Percentiles rank a stretch among this genome's conserved stretches.
phyloP scores from a whole-genome alignment of 1,139 yeast species.

The Suhomyces atakaporum region DNA sequence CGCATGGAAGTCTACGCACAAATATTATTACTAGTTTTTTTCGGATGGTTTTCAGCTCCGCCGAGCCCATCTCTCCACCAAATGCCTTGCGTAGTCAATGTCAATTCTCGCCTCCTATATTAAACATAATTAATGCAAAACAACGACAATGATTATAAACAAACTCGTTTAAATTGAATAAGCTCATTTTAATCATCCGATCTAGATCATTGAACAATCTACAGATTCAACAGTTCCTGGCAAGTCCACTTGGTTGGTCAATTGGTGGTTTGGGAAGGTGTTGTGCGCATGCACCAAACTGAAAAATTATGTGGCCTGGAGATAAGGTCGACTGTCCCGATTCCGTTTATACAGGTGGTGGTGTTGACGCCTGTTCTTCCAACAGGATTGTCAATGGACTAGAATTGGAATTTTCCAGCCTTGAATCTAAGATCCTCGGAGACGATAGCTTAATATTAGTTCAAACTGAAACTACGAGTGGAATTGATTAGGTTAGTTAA shows the following conservation, averaged over 20 bases:
- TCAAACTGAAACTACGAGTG: no score
- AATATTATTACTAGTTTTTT: background rate
- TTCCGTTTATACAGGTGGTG: conserved; percentile 3
- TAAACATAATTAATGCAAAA: background rate
- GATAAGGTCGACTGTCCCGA: conserved; percentile 1
- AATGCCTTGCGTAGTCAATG: background rate
- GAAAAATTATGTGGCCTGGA: background rate
- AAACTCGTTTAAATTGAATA: background rate
- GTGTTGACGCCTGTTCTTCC: no score
- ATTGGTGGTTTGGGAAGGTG: background rate
- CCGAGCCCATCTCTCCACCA: background rate
- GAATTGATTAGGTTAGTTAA: background rate
- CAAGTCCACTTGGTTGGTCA: no score
- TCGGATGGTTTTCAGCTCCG: background rate
- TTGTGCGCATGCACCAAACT: background rate
- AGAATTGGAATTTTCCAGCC: no score
- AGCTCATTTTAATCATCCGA: no score
- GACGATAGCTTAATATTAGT: background rate
- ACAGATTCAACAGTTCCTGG: no score
- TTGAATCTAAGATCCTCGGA: conserved; percentile 1
- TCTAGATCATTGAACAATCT: background rate
- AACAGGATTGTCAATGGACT: no score
- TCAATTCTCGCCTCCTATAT: conserved; percentile 1
- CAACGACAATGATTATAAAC: background rate
- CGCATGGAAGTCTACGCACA: conserved; percentile 1